Conservation (phyloP, 2,329 filamentous ascomycete genomes). For the Chalaropsis ovoidea region DNA sequence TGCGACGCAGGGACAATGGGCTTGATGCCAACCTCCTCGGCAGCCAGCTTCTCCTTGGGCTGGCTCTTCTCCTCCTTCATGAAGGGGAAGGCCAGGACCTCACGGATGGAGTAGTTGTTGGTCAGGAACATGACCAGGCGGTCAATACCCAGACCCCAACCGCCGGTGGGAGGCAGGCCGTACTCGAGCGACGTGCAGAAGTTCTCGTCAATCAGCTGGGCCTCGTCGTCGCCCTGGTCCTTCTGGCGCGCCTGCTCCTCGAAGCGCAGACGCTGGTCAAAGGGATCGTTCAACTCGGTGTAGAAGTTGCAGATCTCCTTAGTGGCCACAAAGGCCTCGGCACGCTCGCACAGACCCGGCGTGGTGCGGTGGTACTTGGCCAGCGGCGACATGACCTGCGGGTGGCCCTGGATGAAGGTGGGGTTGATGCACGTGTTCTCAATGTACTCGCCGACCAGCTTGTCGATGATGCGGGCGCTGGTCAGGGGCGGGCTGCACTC, state of each 20-base stretch:
- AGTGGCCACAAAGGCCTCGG: constrained; percentile 76
- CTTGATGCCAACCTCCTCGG: constrained; percentile 52
- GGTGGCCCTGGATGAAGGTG: constrained; percentile 81
- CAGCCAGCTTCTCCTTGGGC: constrained; percentile 45
- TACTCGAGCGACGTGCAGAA: constrained; percentile 87
- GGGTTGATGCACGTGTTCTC: constrained; percentile 91
- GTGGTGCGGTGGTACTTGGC: constrained; percentile 78
- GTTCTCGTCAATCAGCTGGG: constrained; percentile 89
- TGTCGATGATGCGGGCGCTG: constrained; percentile 93
- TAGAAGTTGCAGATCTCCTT: constrained; percentile 81
- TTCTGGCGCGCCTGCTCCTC: constrained; percentile 96
- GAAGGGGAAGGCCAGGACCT: constrained; percentile 92
- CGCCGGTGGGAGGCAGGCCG: constrained; percentile 83
- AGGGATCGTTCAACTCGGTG: constrained; percentile 87
- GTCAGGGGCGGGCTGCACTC: constrained; percentile 85
- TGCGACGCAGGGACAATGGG: constrained; percentile 45
- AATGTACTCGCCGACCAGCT: constrained; percentile 86
- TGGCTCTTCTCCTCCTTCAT: constrained; percentile 71
- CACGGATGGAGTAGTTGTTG: constrained; percentile 86
- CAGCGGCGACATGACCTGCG: constrained; percentile 51
- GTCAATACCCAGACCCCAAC: constrained; percentile 95
- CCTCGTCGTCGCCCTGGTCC: constrained; percentile 93
- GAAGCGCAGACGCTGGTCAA: constrained; percentile 74
- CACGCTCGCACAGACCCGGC: constrained; percentile 84
- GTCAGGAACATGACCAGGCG: constrained; percentile 92